Conservation (phyloP, 148 eudicot genomes). For the Talinum fruticosum region DNA sequence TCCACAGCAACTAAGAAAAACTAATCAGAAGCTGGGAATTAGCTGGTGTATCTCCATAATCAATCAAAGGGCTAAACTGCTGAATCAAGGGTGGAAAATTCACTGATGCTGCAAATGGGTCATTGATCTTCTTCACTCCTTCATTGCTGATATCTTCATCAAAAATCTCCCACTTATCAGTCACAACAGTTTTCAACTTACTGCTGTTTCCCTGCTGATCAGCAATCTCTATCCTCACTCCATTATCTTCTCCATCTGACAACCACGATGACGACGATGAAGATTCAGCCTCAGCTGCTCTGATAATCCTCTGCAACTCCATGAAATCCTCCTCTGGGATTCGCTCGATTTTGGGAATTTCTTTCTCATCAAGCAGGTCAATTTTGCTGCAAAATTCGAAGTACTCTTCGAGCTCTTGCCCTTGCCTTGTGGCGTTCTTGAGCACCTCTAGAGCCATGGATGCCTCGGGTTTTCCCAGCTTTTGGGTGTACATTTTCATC, state of each 20-base stretch:
- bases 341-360: conserved; percentile 39
- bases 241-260: neutral
- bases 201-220: neutral
- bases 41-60: conserved; percentile 21
- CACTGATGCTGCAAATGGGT: conserved; percentile 30
- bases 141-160: conserved; percentile 42
- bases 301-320: conserved; percentile 48
- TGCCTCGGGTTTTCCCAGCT: conserved; percentile 40
- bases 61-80: conserved; percentile 22
- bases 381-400: conserved; percentile 45
- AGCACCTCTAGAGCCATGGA: conserved; percentile 46
- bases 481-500: conserved; percentile 32
- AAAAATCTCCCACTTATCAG: conserved; percentile 64
- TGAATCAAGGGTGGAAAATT: conserved; percentile 15
- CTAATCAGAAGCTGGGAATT: conserved; percentile 18
- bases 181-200: conserved; percentile 39
- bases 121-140: conserved; percentile 6
- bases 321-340: conserved; percentile 47
- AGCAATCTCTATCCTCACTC: neutral
- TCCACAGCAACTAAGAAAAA: conserved; percentile 15
- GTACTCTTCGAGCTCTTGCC: conserved; percentile 48
- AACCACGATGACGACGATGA: neutral
- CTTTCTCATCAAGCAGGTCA: conserved; percentile 39
- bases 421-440: conserved; percentile 56
- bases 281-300: conserved; percentile 12